A percentile compares a stretch with the other conserved stretches of the same genome.
Conservation (phyloP, 2,329 filamentous ascomycete genomes). For the Colletotrichum australisinense region DNA sequence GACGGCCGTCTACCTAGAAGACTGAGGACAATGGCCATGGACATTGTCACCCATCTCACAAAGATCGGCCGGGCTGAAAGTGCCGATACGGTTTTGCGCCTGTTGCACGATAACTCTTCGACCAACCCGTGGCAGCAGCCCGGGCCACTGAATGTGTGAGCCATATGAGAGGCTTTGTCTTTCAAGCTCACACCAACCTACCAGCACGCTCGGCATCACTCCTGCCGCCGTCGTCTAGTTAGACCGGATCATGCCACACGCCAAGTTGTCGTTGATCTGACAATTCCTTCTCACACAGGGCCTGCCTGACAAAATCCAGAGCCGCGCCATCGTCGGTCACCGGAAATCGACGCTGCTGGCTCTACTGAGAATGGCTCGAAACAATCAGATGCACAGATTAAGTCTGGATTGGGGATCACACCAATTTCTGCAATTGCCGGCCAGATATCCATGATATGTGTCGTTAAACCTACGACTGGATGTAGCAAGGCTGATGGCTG, state of each 20-base stretch:
- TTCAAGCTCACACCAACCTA: not conserved
- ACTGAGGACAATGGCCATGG: constrained; percentile 39
- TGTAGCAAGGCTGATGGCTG: not conserved
- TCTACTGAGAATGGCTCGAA: not conserved
- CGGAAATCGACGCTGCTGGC: not conserved
- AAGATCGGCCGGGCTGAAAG: constrained; percentile 52
- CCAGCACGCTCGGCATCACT: too few relatives aligned
- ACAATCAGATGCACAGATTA: too few relatives aligned
- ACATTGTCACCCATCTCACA: constrained; percentile 58
- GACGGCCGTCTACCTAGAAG: constrained; percentile 3
- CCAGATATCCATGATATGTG: too few relatives aligned
- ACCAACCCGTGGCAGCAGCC: constrained; percentile 25
- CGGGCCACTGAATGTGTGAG: not conserved
- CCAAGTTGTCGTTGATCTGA: not conserved
- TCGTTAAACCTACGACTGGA: not conserved
- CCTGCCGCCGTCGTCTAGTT: not conserved
- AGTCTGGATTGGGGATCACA: not conserved
- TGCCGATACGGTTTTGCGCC: constrained; percentile 52
- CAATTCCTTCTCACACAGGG: too few relatives aligned
- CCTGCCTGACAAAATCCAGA: not conserved
- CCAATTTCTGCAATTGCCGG: not conserved
- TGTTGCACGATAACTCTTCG: constrained; percentile 51
- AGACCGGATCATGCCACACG: not conserved
- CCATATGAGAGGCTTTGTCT: not conserved
- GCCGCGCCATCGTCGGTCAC: not conserved